These are phyloP conservation scores for Tolypocladium tundrense DNA, from an alignment of 2,329 filamentous ascomycete genomes.

Conservation along the genomic window DNA sequence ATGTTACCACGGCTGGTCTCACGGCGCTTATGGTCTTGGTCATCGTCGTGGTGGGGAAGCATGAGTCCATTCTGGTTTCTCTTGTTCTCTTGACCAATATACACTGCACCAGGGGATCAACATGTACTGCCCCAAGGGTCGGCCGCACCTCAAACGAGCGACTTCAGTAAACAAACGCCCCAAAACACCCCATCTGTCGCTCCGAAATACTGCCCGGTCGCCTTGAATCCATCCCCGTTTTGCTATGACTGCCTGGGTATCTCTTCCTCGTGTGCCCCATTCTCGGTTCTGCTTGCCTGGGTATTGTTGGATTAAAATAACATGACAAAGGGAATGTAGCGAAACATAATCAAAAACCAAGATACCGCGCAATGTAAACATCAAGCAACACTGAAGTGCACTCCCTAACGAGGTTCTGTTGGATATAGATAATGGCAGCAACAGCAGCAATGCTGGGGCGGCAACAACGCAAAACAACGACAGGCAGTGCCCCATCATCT, in stretches of 20 bases:
- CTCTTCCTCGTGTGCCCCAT: conserved; percentile 2
- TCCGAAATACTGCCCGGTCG: conserved; percentile 1
- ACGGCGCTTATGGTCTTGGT: neutral
- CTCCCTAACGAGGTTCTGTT: neutral
- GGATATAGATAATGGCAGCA: neutral
- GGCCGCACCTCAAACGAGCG: neutral
- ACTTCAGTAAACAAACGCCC: neutral
- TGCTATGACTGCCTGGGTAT: conserved; percentile 6
- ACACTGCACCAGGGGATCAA: neutral
- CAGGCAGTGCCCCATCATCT: neutral
- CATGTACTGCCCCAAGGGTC: neutral
- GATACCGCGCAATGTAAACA: neutral
- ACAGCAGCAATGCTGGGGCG: neutral
- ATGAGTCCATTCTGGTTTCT: neutral
- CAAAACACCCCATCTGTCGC: conserved; percentile 4
- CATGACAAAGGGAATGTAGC: conserved; percentile 1
- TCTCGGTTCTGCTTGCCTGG: conserved; percentile 1
- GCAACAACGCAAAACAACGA: neutral
- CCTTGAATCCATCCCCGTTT: neutral
- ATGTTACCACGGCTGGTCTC: neutral
- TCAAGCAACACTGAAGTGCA: neutral
- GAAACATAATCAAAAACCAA: neutral
- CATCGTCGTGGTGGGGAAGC: no score
- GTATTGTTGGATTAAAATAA: conserved; percentile 1
- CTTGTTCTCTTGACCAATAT: neutral